Evolutionary conservation across 1,284 basidiomycete species (phyloP).

Genomic region (Austroboletus novae-zelandiae): DNA sequence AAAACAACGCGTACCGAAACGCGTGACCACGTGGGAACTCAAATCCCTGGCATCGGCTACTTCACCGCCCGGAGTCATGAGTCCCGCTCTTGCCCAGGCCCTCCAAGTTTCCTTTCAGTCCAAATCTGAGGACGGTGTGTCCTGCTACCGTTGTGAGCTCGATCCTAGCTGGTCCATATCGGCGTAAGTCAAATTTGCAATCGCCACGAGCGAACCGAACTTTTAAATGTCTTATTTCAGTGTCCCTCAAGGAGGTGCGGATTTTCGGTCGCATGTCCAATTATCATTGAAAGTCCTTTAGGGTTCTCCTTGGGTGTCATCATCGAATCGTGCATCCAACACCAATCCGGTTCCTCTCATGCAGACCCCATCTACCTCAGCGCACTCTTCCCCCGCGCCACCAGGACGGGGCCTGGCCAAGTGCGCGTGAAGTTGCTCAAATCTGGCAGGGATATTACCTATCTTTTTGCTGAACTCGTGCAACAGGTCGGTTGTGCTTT

Average conservation of each 20-base stretch:
- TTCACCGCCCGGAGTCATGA: conserved; percentile 3
- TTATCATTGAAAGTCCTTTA: conserved; percentile 18
- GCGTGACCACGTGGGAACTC: conserved; percentile 10
- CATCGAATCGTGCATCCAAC: conserved; percentile 49
- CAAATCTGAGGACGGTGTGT: conserved; percentile 16
- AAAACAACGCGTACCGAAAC: conserved; percentile 36
- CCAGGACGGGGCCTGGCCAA: conserved; percentile 40
- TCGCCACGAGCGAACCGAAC: neutral
- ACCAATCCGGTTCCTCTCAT: conserved; percentile 47
- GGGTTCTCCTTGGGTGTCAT: conserved; percentile 58
- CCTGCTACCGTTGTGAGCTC: conserved; percentile 39
- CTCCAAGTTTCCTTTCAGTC: conserved; percentile 20
- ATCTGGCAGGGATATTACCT: conserved; percentile 50
- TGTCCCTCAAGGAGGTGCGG: conserved; percentile 53
- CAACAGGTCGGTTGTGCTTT: conserved; percentile 44
- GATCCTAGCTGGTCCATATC: conserved; percentile 45
- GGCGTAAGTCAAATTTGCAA: conserved; percentile 23
- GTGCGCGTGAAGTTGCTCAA: conserved; percentile 47
- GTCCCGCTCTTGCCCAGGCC: conserved; percentile 14
- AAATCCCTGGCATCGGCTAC: neutral
- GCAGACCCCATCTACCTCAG: conserved; percentile 57
- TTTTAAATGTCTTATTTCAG: conserved; percentile 27
- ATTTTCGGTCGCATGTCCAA: neutral
- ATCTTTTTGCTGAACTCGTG: conserved; percentile 52
- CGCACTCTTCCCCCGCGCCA: conserved; percentile 53